Evolutionary conservation across 805 yeast species (phyloP), one percentile per base, ranked within the genome.

Genomic region (Cyberlindnera petersonii): DNA sequence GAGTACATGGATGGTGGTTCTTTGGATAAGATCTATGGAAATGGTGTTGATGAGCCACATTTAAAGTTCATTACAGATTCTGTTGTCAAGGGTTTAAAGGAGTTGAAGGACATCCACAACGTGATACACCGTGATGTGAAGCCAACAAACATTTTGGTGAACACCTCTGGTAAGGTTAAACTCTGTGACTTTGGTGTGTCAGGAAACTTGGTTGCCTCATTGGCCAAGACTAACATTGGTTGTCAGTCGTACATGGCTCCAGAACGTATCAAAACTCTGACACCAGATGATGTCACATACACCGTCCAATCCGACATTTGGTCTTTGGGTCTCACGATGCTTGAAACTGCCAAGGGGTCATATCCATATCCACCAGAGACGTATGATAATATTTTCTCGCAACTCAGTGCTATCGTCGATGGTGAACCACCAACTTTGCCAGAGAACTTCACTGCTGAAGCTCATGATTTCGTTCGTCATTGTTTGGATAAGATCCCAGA

Each of bases 181-280:
- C 68, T 91, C 21, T 87, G 96, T 66, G 98, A 91, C 64, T 91
- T 91, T 62, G 98, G 98, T 37, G 98, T 91, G 17, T 77, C 88
- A 38, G 98, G 98, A 15, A 91, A 91, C 56, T 67, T 91, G 45
- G 98, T 93, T 17, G 96, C 97, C 2, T 86, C 96, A 0, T 70
- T 91, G 52, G 98, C 98, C 13, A 80, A 87, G 54, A 91, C 98
- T 0, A 91, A 93, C 53, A 87, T 91, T 49, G 98, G 98, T 5
- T 91, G 98, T 63, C 98, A 93, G 64, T 84, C 95, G 1, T 91
- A 91, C 62, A 93, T 93, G 98, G 98, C 98, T 1, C 98, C 98
- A 1, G 98, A 91, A 59, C 75, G 98, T 56, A 93, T 93, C 51
- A 79, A 81, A 55, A 76, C 85, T 0, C 53, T 73, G 44, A 79